A percentile compares a stretch with the other conserved stretches of the same genome.
Conservation (phyloP, 768 basidiomycete species). For the Termitomyces sp. region DNA sequence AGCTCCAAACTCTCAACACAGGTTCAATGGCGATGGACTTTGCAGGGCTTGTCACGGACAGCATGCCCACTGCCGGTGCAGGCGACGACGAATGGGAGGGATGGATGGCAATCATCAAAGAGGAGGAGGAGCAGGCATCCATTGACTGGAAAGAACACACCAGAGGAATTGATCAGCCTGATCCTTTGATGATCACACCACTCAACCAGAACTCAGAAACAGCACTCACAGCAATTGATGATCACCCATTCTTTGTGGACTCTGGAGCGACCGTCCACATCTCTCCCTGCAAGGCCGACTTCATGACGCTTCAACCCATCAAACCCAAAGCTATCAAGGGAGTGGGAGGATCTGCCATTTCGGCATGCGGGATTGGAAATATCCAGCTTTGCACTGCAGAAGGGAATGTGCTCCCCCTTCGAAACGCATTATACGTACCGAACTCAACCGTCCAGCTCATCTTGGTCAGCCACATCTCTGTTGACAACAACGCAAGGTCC, state of each 20-base stretch:
- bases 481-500: too few relatives aligned
- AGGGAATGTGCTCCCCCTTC: too few relatives aligned
- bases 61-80: neutral
- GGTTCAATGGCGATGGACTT: neutral
- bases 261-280: too few relatives aligned
- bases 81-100: neutral
- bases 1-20: neutral
- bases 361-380: too few relatives aligned
- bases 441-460: too few relatives aligned
- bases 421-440: too few relatives aligned
- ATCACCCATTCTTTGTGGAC: neutral
- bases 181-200: neutral
- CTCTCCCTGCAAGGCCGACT: too few relatives aligned
- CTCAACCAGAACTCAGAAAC: neutral
- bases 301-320: too few relatives aligned
- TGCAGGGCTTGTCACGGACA: neutral
- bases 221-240: neutral
- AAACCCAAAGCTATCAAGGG: too few relatives aligned
- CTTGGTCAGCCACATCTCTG: too few relatives aligned
- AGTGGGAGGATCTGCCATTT: too few relatives aligned
- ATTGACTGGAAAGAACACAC: neutral
- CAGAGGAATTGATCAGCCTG: neutral
- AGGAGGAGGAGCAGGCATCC: neutral
- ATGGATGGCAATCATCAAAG: neutral
- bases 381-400: too few relatives aligned